These are phyloP conservation scores for Amaranthus tricolor DNA, from an alignment of 179 eudicot genomes.

Conservation along the genomic window DNA sequence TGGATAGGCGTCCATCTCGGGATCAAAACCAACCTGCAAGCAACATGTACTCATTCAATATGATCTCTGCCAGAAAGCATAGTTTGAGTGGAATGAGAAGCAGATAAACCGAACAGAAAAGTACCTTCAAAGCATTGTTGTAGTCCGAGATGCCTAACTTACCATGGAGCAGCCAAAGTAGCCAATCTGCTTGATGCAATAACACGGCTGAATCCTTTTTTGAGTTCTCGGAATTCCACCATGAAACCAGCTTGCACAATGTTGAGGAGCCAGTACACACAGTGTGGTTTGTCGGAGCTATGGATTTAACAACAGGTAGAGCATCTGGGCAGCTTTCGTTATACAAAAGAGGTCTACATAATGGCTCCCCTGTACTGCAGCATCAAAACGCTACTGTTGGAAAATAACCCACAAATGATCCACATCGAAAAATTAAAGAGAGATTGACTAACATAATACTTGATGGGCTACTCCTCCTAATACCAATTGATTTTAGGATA, in stretches of 20 bases:
- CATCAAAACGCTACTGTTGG: conserved; percentile 6
- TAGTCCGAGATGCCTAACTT: conserved; percentile 90
- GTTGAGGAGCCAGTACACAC: conserved; percentile 93
- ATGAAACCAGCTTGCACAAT: conserved; percentile 86
- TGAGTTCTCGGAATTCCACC: conserved; percentile 70
- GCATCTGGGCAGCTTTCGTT: conserved; percentile 92
- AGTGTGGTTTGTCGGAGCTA: conserved; percentile 91
- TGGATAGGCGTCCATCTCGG: conserved; percentile 82
- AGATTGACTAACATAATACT: too few relatives aligned
- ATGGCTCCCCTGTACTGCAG: conserved; percentile 80
- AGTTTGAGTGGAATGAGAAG: background rate
- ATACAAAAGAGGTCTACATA: conserved; percentile 72
- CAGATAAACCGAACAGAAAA: background rate
- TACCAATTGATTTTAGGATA: too few relatives aligned
- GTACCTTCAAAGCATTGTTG: conserved; percentile 93
- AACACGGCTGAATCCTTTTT: conserved; percentile 62
- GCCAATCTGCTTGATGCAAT: conserved; percentile 96
- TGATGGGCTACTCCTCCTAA: too few relatives aligned
- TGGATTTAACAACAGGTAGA: conserved; percentile 65
- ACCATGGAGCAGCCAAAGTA: conserved; percentile 95
- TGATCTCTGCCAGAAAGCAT: background rate
- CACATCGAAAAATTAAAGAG: too few relatives aligned
- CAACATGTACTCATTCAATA: background rate
- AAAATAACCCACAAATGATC: too few relatives aligned
- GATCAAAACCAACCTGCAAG: conserved; percentile 92